Evolutionary conservation across 148 eudicot genomes (phyloP), one percentile per base, ranked within the genome.

Genomic region (Mesembryanthemum crystallinum): DNA sequence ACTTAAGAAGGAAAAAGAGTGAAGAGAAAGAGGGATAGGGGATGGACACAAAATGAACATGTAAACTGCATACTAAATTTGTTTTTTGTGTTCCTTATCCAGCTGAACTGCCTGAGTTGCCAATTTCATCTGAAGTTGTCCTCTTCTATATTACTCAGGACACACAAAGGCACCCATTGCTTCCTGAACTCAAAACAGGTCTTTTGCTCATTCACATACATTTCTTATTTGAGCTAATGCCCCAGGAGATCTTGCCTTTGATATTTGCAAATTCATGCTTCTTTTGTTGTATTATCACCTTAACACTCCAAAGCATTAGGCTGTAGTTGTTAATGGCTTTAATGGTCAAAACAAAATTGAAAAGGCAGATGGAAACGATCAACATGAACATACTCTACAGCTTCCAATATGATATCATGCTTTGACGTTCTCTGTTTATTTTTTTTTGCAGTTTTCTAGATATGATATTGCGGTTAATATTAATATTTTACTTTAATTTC

Each of bases 71-170:
- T 24, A 17, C 71, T 77, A 5, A 71, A 69, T 68, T 14, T 72
- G 18, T 14, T 33, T 11, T 54, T 54, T 30, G 14, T 69, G 45
- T 58, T 52, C 42, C 61, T 59, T 74, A 73, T 80, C 64, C 91
- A 91, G 93, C 83, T 17, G 86, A 81, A 75, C 89, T 82, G 68
- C 89, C 76, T 27, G 88, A 87, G 82, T 82, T 80, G 79, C 90
- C 87, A 57, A 61, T 87, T 82, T 82, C 92, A 62, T 89, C 93
- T 71, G 96, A 91, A 82, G 81, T 77, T 77, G 89, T 87, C 75
- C 67, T 87, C 43, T 91, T 91, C 83, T 91, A 87, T 78, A 91
- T 91, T 73, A 91, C 96, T 10, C 96, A 91, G 82, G 96, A 91
- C 82, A 89, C 96, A 54, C 96, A 91, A 75, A 89, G 86, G 63